Conservation (phyloP, 2,329 filamentous ascomycete genomes). For the Botrytis galanthina region DNA sequence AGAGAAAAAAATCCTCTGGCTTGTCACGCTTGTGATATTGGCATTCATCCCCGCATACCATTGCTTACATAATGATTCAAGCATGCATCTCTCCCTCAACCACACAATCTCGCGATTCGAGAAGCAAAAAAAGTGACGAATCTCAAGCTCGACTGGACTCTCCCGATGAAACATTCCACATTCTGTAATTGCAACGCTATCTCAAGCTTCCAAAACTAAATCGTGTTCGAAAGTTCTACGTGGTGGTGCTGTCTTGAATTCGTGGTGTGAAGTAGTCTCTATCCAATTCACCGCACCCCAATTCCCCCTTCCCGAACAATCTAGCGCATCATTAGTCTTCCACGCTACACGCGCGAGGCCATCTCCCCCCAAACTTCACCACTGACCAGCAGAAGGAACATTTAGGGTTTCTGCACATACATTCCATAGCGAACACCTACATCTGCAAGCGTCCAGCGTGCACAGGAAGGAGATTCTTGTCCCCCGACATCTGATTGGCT, state of each 20-base stretch:
- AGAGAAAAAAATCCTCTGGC: neutral
- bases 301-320: neutral
- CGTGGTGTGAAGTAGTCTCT: neutral
- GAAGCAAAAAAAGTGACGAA: neutral
- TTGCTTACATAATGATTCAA: neutral
- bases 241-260: neutral
- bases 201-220: neutral
- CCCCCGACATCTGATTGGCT: neutral
- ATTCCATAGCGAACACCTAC: neutral
- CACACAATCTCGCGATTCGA: neutral
- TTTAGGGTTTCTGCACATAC: slow-evolving; percentile 1
- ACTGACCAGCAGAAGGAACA: neutral
- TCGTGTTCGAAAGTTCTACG: neutral
- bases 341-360: too few species aligned
- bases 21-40: neutral
- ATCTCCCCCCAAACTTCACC: neutral
- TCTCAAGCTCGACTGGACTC: neutral
- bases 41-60: neutral
- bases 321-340: neutral
- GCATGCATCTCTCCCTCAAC: too few species aligned
- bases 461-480: neutral
- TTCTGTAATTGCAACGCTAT: neutral
- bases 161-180: neutral
- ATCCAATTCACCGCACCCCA: neutral
- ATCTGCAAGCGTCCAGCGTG: neutral